Conservation (phyloP, 257 asterid species). For the Hygrophila difformis region DNA sequence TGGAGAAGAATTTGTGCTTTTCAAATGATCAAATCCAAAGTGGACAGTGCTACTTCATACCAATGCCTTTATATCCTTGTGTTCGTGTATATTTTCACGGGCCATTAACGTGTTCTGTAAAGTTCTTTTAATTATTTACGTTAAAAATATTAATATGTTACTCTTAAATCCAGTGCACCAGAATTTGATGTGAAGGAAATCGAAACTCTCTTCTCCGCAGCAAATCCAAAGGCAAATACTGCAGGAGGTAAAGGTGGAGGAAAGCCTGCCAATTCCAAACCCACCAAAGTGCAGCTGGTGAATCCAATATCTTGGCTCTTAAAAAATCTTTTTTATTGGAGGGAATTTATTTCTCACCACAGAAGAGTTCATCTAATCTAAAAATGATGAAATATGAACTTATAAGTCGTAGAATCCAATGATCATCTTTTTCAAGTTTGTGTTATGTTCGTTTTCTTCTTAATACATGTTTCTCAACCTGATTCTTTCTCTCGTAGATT, state of each 20-base stretch:
- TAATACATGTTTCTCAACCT: neutral
- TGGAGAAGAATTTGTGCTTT: no score
- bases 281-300: slow-evolving; percentile 89
- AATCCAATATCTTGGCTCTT: slow-evolving; percentile 16
- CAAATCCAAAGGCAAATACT: slow-evolving; percentile 65
- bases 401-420: neutral
- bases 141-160: slow-evolving; percentile 19
- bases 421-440: no score
- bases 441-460: no score
- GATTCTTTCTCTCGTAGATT: slow-evolving; percentile 38
- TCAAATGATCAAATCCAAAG: no score
- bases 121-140: no score
- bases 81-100: no score
- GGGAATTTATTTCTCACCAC: neutral
- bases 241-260: slow-evolving; percentile 73
- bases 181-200: slow-evolving; percentile 92
- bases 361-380: neutral
- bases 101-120: no score
- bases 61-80: no score
- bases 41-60: no score
- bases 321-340: neutral
- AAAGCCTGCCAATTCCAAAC: slow-evolving; percentile 83
- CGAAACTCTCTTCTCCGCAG: slow-evolving; percentile 91
- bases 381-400: neutral
- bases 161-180: slow-evolving; percentile 54